Conservation (phyloP, 345 rosid species). For the Salix exigua region DNA sequence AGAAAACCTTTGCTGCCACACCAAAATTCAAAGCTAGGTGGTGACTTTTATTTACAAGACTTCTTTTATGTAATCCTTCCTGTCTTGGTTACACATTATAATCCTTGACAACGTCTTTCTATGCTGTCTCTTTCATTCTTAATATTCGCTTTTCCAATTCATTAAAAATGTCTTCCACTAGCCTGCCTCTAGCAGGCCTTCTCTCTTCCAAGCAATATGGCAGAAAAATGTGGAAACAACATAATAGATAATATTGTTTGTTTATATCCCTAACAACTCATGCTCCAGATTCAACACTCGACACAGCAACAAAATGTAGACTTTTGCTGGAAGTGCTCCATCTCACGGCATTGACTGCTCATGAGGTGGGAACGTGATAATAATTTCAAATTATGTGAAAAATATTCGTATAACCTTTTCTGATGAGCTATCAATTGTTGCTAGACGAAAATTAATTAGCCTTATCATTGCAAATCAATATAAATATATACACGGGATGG, state of each 20-base stretch:
- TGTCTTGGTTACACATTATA: no score
- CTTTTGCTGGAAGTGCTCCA: background rate
- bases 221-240: background rate
- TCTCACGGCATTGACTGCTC: constrained; percentile 21
- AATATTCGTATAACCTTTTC: background rate
- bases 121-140: background rate
- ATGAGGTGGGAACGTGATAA: background rate
- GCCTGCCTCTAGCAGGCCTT: background rate
- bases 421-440: no score
- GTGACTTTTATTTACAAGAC: no score
- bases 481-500: background rate
- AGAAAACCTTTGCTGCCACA: no score
- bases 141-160: background rate
- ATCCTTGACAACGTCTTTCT: background rate
- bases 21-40: no score
- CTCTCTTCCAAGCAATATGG: background rate
- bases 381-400: background rate
- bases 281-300: background rate
- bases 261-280: background rate
- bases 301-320: background rate
- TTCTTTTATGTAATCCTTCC: no score
- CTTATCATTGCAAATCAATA: no score
- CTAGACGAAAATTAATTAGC: no score
- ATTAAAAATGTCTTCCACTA: constrained; percentile 2
- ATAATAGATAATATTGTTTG: background rate